These are phyloP conservation scores for Xylariales sp. DNA, from an alignment of 2,329 filamentous ascomycete genomes.

Conservation along the genomic window DNA sequence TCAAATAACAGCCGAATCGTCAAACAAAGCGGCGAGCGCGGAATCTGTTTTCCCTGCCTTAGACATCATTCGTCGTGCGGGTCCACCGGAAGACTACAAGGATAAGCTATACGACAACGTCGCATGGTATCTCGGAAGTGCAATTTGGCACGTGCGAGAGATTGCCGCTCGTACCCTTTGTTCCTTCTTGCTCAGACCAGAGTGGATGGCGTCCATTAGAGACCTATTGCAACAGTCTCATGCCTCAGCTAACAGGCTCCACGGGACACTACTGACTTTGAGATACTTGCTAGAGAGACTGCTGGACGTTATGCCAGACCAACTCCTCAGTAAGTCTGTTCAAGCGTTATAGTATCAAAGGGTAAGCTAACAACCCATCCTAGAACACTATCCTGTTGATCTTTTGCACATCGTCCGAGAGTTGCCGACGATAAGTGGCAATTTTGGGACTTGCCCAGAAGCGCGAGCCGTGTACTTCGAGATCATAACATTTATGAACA, in stretches of 20 bases:
- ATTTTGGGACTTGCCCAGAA: constrained; percentile 20
- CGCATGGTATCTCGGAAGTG: constrained; percentile 58
- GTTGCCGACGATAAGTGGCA: constrained; percentile 13
- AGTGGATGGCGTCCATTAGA: constrained; percentile 41
- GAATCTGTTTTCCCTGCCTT: constrained; percentile 78
- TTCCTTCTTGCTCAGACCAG: constrained; percentile 51
- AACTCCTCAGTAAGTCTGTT: constrained; percentile 35
- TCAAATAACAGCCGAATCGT: constrained; percentile 30
- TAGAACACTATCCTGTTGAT: constrained; percentile 17
- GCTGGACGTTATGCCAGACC: constrained; percentile 38
- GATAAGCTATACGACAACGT: constrained; percentile 55
- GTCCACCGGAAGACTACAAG: constrained; percentile 54
- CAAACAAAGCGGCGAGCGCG: constrained; percentile 38
- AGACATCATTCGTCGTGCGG: constrained; percentile 72
- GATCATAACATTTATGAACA: constrained; percentile 22
- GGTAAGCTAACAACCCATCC: neutral
- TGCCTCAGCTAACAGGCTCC: constrained; percentile 46
- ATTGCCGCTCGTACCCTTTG: constrained; percentile 72
- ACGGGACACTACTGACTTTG: constrained; percentile 53
- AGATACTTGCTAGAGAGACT: constrained; percentile 54
- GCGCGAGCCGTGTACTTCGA: constrained; percentile 28
- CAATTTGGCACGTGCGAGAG: constrained; percentile 76
- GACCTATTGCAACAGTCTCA: constrained; percentile 29
- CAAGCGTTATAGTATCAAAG: neutral
- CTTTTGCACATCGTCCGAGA: constrained; percentile 17